phyloP scores from a whole-genome alignment of 257 asterid species.

The Nicotiana tabacum region DNA sequence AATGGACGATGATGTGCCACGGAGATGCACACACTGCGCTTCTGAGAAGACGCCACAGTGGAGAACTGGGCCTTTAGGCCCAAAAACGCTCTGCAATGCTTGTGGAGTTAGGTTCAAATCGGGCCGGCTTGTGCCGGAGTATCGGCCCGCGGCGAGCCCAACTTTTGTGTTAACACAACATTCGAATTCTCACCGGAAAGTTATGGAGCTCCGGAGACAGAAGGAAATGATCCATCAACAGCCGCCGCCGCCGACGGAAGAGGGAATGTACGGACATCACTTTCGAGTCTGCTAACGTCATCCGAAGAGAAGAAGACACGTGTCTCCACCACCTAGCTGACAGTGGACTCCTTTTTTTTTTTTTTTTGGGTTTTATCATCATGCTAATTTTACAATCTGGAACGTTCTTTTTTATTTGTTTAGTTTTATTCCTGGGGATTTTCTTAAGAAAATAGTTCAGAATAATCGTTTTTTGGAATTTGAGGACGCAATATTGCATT shows the following conservation, averaged over 20 bases:
- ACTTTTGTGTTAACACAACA: constrained; percentile 81
- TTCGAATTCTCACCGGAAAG: constrained; percentile 81
- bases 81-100: constrained; percentile 79
- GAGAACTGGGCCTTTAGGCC: constrained; percentile 80
- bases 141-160: constrained; percentile 85
- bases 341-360: neutral
- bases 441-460: neutral
- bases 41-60: constrained; percentile 88
- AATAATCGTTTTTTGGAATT: neutral
- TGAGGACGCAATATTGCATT: neutral
- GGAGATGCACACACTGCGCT: constrained; percentile 72
- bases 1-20: constrained; percentile 25
- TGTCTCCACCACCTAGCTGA: neutral
- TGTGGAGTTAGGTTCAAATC: constrained; percentile 81
- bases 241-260: constrained; percentile 32
- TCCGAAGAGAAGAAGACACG: neutral
- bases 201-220: constrained; percentile 68
- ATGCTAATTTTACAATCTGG: neutral
- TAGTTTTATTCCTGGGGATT: neutral
- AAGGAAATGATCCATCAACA: constrained; percentile 49
- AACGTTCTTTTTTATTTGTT: neutral
- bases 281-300: constrained; percentile 46
- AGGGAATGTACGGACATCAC: constrained; percentile 40
- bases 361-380: neutral
- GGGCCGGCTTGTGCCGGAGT: constrained; percentile 75